Evolutionary conservation across 2,329 filamentous ascomycete genomes (phyloP), one percentile per base, ranked within the genome.

Genomic region (Verticillium isaacii): DNA sequence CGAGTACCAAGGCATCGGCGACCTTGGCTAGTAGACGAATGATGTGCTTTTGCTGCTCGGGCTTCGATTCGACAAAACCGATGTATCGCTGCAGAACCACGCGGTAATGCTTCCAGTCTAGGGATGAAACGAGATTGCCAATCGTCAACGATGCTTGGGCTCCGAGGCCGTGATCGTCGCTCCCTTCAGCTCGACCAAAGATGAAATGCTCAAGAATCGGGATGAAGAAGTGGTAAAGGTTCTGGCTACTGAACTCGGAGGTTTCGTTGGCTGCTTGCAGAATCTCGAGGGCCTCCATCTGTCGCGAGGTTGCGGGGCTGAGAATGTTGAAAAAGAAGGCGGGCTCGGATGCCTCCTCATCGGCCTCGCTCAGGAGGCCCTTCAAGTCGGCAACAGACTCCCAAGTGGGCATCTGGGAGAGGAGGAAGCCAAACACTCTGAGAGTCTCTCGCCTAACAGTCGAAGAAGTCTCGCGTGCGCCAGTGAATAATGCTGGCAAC

Each of bases 171-270:
- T 96, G 90, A 39, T 92, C 93, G 72, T 97, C 92, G 25, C 74
- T 80, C 9, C 83, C 81, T 57, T 92, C 90, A 5, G 85, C 86
- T 63, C 90, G 87, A 62, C 93, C 90, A 71, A 97, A 94, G 29
- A 97, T 89, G 71, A 97, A 98, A 72, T 97, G 93, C 71, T 99
- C 95, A 11, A 98, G 82, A 23, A 99, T 81, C 0, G 95, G 96
- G 50, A 99, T 85, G 71, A 98, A 92, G 70, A 97, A 90, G 19
- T 94, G 89, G 62, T 89, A 88, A 65, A 96, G 82, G 69, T 96
- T 96, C 59, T 87, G 86, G 69, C 91, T 90, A 64, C 84, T 84
- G 63, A 99, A 79, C 57, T 86, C 81, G 14, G 85, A 82, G 61
- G 82, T 82, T 11, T 80, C 74, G 61, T 91, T 91, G 65, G 89